Conservation (phyloP, 768 basidiomycete species). For the Tulasnella sp. region DNA sequence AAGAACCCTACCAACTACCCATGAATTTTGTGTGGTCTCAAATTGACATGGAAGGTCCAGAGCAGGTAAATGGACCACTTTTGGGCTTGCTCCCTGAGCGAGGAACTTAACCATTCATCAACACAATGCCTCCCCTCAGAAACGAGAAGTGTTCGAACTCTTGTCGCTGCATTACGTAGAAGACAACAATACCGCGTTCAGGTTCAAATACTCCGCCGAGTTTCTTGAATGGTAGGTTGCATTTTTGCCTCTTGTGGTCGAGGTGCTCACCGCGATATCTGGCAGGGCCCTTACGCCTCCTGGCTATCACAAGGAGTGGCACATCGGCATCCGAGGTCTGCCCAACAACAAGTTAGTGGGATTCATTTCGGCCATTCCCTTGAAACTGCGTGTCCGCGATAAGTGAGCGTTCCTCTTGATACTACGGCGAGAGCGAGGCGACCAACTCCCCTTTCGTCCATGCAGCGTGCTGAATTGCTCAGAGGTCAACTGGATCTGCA, state of each 20-base stretch:
- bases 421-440: not conserved
- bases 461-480: conserved; percentile 61
- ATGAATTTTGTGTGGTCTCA: conserved; percentile 89
- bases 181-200: conserved; percentile 89
- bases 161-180: conserved; percentile 94
- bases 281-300: conserved; percentile 90
- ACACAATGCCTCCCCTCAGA: not conserved
- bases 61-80: conserved; percentile 51
- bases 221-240: conserved; percentile 75
- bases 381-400: conserved; percentile 73
- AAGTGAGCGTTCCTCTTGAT: conserved; percentile 51
- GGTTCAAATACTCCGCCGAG: conserved; percentile 92
- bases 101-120: not conserved
- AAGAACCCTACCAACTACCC: conserved; percentile 83
- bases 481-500: conserved; percentile 96
- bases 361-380: conserved; percentile 90
- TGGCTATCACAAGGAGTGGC: conserved; percentile 91
- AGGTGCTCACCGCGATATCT: not conserved
- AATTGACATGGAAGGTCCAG: conserved; percentile 71
- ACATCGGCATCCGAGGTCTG: conserved; percentile 86
- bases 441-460: not conserved
- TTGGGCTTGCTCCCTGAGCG: not conserved
- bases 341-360: conserved; percentile 94
- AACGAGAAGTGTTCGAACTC: conserved; percentile 76
- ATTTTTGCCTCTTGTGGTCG: not conserved